These are phyloP conservation scores for Neospermospora avenae DNA, from an alignment of 2,329 filamentous ascomycete species.

Conservation along the genomic window DNA sequence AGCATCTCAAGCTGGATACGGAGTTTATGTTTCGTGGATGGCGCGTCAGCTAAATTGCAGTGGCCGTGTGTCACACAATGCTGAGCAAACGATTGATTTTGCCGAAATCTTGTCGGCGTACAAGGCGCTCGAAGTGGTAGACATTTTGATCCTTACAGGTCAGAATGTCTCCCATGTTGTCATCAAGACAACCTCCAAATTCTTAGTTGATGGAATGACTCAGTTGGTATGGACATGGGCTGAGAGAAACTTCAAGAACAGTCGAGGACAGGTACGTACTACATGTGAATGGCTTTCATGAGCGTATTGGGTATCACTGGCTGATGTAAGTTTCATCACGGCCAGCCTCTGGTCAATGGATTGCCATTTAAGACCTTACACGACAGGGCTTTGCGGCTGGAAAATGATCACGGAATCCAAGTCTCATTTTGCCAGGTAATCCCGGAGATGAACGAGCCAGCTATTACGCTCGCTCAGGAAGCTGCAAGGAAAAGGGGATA, in stretches of 20 bases:
- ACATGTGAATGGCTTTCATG: background rate
- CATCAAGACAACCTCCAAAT: slow-evolving; percentile 17
- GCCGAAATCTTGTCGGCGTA: slow-evolving; percentile 16
- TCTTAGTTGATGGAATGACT: slow-evolving; percentile 12
- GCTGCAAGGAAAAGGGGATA: background rate
- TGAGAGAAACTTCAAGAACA: slow-evolving; percentile 13
- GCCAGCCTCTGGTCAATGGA: slow-evolving; percentile 14
- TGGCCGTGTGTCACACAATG: slow-evolving; percentile 9
- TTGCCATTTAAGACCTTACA: slow-evolving; percentile 17
- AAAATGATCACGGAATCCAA: slow-evolving; percentile 12
- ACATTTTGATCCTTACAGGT: slow-evolving; percentile 14
- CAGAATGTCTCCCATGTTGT: slow-evolving; percentile 17
- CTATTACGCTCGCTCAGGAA: background rate
- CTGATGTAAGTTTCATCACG: background rate
- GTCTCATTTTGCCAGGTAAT: slow-evolving; percentile 16
- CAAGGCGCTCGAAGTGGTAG: slow-evolving; percentile 14
- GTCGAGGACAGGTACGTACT: background rate
- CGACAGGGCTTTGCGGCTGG: slow-evolving; percentile 13
- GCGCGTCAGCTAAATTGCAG: slow-evolving; percentile 7
- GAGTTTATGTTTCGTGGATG: slow-evolving; percentile 13
- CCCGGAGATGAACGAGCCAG: background rate
- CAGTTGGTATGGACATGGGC: slow-evolving; percentile 19
- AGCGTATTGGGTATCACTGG: background rate
- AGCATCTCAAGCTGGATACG: slow-evolving; percentile 6
- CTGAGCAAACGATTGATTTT: slow-evolving; percentile 12